phyloP scores from a whole-genome alignment of 345 rosid species.

The Draba incana region DNA sequence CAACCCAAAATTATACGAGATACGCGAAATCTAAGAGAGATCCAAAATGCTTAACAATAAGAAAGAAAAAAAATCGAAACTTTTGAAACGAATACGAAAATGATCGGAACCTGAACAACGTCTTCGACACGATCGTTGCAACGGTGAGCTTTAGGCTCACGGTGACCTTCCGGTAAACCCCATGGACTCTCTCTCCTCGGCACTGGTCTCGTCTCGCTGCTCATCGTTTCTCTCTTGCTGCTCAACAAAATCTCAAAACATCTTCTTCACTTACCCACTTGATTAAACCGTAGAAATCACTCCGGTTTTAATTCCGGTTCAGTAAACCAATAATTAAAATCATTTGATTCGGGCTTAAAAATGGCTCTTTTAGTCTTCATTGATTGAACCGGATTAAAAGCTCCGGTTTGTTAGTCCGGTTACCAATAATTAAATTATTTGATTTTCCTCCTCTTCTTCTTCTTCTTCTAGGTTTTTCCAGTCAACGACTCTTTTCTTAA shows the following conservation, averaged over 20 bases:
- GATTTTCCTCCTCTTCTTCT: too few species aligned
- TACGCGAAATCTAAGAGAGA: slow-evolving; percentile 3
- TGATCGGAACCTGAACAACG: slow-evolving; percentile 63
- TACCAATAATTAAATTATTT: neutral
- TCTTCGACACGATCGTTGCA: slow-evolving; percentile 97
- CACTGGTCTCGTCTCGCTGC: slow-evolving; percentile 86
- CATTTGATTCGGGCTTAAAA: too few species aligned
- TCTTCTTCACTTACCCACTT: neutral
- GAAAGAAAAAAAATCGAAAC: neutral
- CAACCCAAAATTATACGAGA: neutral
- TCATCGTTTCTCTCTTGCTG: slow-evolving; percentile 44
- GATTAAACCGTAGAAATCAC: slow-evolving; percentile 24
- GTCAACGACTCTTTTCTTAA: slow-evolving; percentile 31
- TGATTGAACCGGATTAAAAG: slow-evolving; percentile 13
- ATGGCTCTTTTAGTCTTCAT: too few species aligned
- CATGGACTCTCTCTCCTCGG: slow-evolving; percentile 95
- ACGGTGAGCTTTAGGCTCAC: slow-evolving; percentile 89
- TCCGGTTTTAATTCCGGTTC: slow-evolving; percentile 4
- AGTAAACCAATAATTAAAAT: too few species aligned
- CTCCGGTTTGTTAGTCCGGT: slow-evolving; percentile 18
- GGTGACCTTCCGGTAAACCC: slow-evolving; percentile 76
- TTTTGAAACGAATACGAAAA: neutral
- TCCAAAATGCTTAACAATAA: slow-evolving; percentile 6
- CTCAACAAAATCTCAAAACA: neutral
- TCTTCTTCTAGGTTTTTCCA: slow-evolving; percentile 4